phyloP scores from a whole-genome alignment of 345 rosid species.

The Boechera retrofracta region DNA sequence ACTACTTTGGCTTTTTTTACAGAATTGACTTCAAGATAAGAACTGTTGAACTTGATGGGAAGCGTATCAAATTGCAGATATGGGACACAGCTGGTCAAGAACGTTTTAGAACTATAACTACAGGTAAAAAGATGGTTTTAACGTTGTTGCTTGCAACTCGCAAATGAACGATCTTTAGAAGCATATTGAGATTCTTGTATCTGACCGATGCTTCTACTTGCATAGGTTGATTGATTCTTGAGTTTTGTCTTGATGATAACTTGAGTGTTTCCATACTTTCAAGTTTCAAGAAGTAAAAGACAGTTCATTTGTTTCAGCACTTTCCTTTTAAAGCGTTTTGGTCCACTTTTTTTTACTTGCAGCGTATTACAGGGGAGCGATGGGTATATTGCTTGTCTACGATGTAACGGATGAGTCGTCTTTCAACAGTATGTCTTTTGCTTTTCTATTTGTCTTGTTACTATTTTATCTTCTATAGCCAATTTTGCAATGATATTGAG shows the following conservation, averaged over 20 bases:
- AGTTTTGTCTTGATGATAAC: slow-evolving; percentile 14
- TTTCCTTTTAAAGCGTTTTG: slow-evolving; percentile 5
- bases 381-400: slow-evolving; percentile 92
- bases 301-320: not conserved
- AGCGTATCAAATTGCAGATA: slow-evolving; percentile 76
- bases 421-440: slow-evolving; percentile 68
- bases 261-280: not conserved
- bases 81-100: slow-evolving; percentile 97
- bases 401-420: slow-evolving; percentile 96
- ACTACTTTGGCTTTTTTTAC: not conserved
- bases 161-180: not conserved
- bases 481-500: not conserved
- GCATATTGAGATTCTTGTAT: no score
- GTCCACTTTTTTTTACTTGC: slow-evolving; percentile 22
- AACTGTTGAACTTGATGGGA: slow-evolving; percentile 76
- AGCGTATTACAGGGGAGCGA: slow-evolving; percentile 97
- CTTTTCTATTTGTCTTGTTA: not conserved
- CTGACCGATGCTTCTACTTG: not conserved
- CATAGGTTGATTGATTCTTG: slow-evolving; percentile 1
- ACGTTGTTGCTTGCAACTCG: not conserved
- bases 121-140: slow-evolving; percentile 46
- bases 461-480: not conserved
- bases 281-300: not conserved
- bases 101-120: slow-evolving; percentile 82
- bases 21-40: slow-evolving; percentile 78